These are phyloP conservation scores for Naematelia encephala DNA, from an alignment of 768 basidiomycete genomes.

Conservation along the genomic window DNA sequence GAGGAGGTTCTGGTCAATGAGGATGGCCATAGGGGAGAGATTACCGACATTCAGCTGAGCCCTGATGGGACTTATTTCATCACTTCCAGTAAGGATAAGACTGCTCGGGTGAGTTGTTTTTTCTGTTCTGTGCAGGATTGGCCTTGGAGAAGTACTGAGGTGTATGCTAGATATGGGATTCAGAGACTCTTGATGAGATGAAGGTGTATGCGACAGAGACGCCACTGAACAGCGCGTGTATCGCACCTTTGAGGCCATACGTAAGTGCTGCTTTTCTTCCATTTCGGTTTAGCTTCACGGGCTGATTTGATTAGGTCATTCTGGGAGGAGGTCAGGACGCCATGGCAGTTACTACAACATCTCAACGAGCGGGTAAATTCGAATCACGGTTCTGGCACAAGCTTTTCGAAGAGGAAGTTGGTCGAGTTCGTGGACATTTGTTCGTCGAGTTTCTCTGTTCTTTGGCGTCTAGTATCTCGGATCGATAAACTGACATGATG, in stretches of 20 bases:
- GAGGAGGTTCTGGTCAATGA: conserved; percentile 66
- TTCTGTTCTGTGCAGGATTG: too few relatives aligned
- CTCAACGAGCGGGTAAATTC: conserved; percentile 89
- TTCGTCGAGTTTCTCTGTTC: conserved; percentile 55
- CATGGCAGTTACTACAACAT: conserved; percentile 94
- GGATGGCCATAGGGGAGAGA: conserved; percentile 56
- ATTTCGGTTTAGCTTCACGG: not conserved
- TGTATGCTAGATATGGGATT: conserved; percentile 52
- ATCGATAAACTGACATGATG: not conserved
- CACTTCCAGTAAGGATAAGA: conserved; percentile 95
- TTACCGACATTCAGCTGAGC: conserved; percentile 89
- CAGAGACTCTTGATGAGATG: conserved; percentile 79
- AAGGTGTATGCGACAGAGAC: conserved; percentile 93
- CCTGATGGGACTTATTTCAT: conserved; percentile 90
- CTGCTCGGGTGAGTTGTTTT: conserved; percentile 67
- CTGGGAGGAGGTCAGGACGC: conserved; percentile 98
- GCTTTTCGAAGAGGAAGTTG: conserved; percentile 92
- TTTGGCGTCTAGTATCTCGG: not conserved
- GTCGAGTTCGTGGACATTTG: conserved; percentile 97
- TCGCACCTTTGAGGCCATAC: conserved; percentile 79
- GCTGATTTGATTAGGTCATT: conserved; percentile 60
- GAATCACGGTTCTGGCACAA: conserved; percentile 99
- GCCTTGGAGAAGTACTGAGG: too few relatives aligned
- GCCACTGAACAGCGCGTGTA: conserved; percentile 87
- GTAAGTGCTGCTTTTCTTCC: conserved; percentile 54